Conservation (phyloP, 805 yeast genomes). For the Suhomyces vadensis region DNA sequence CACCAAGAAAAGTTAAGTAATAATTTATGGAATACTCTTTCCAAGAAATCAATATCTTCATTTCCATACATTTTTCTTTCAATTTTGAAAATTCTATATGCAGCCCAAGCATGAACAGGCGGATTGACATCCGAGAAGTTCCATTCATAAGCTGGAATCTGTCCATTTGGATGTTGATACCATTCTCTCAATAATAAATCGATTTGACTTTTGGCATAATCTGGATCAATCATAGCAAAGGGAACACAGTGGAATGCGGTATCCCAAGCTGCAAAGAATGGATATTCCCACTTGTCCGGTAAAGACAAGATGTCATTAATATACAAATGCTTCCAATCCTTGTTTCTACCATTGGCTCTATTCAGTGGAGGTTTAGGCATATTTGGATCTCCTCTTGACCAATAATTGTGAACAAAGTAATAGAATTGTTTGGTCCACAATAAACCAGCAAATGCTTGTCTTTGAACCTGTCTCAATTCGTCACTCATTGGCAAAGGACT, state of each 20-base stretch:
- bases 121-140: slow-evolving; percentile 95
- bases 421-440: slow-evolving; percentile 93
- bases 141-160: slow-evolving; percentile 96
- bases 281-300: slow-evolving; percentile 96
- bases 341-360: slow-evolving; percentile 83
- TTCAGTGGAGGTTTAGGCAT: slow-evolving; percentile 75
- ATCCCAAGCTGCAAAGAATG: slow-evolving; percentile 97
- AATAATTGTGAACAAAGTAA: slow-evolving; percentile 78
- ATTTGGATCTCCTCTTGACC: slow-evolving; percentile 84
- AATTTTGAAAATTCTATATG: slow-evolving; percentile 81
- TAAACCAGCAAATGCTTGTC: slow-evolving; percentile 93
- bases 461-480: slow-evolving; percentile 76
- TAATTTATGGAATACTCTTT: slow-evolving; percentile 89
- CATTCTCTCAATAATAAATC: slow-evolving; percentile 87
- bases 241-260: slow-evolving; percentile 95
- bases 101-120: slow-evolving; percentile 96
- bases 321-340: slow-evolving; percentile 86
- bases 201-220: slow-evolving; percentile 84
- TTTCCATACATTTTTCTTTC: slow-evolving; percentile 83
- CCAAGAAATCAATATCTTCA: slow-evolving; percentile 80
- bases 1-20: slow-evolving; percentile 94
- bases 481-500: slow-evolving; percentile 83
- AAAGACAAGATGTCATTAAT: slow-evolving; percentile 83
- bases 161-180: slow-evolving; percentile 99
- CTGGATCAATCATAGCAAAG: slow-evolving; percentile 89